Evolutionary conservation across 2,329 filamentous ascomycete species (phyloP).

Genomic region (Alternaria sp.): DNA sequence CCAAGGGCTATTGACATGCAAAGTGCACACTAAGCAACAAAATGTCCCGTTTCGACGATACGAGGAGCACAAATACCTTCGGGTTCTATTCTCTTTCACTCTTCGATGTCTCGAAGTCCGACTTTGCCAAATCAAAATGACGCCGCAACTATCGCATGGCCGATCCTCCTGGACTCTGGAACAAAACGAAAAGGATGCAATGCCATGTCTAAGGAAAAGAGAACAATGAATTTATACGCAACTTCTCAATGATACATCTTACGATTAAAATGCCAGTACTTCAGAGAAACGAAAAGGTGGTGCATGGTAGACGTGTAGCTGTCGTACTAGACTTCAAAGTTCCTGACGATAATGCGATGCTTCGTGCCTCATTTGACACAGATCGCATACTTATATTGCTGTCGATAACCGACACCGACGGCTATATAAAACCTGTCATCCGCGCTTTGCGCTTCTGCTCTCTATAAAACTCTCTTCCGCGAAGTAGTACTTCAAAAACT

Average conservation of each 20-base stretch:
- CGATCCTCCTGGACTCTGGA: not conserved
- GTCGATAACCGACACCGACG: not conserved
- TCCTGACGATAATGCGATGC: not conserved
- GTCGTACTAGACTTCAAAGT: too few relatives aligned
- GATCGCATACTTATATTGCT: not conserved
- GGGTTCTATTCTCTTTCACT: not conserved
- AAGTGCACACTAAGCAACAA: not conserved
- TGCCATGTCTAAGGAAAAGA: not conserved
- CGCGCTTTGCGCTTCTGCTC: not conserved
- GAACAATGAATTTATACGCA: not conserved
- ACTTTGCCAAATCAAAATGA: not conserved
- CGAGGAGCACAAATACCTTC: accelerated
- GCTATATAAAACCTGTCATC: not conserved
- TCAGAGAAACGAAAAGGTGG: not conserved
- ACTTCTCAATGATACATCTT: not conserved
- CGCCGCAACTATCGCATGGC: not conserved
- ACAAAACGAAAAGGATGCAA: not conserved
- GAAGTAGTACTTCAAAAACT: not conserved
- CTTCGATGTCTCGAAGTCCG: not conserved
- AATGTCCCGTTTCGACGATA: not conserved
- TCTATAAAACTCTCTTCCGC: not conserved
- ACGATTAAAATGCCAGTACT: not conserved
- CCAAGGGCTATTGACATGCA: not conserved
- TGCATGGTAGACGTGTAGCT: not conserved
- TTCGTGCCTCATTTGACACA: not conserved